A percentile compares a stretch with the other conserved stretches of the same genome.
phyloP scores from a whole-genome alignment of 768 basidiomycete species.

The Amanita rimosa region DNA sequence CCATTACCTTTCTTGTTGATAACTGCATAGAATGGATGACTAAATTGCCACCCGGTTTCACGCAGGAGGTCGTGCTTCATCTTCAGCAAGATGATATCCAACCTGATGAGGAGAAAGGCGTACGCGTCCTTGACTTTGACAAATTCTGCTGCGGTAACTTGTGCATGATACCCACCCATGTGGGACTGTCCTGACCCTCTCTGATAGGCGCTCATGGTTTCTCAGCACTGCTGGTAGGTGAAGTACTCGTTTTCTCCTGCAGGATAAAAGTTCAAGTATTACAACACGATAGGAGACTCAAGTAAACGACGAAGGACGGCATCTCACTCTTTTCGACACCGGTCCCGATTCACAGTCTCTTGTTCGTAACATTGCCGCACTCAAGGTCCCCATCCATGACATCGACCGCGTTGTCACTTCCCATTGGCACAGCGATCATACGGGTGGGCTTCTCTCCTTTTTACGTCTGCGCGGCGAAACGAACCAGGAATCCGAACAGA shows the following conservation, averaged over 20 bases:
- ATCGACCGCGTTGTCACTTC: constrained; percentile 62
- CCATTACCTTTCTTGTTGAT: constrained; percentile 63
- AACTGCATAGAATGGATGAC: constrained; percentile 84
- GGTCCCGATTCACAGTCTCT: constrained; percentile 72
- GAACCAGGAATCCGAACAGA: neutral
- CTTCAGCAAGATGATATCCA: constrained; percentile 33
- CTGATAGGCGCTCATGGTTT: constrained; percentile 70
- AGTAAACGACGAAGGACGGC: constrained; percentile 27
- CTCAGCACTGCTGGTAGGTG: constrained; percentile 61
- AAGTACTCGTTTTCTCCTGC: neutral
- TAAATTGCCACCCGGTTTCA: constrained; percentile 67
- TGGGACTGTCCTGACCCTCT: neutral
- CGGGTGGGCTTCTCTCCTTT: constrained; percentile 63
- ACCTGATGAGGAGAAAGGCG: constrained; percentile 29
- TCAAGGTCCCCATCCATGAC: constrained; percentile 40
- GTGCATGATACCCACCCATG: constrained; percentile 4
- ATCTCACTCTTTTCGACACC: constrained; percentile 70
- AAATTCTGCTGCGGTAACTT: constrained; percentile 44
- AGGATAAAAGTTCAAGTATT: neutral
- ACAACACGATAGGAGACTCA: constrained; percentile 40
- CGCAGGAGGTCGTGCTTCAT: constrained; percentile 59
- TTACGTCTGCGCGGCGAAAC: constrained; percentile 29
- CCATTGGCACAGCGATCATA: constrained; percentile 73
- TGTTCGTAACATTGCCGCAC: constrained; percentile 54
- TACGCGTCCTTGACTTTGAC: constrained; percentile 62